Conservation (phyloP, 495 filamentous ascomycete genomes). For the Penicillium herquei region DNA sequence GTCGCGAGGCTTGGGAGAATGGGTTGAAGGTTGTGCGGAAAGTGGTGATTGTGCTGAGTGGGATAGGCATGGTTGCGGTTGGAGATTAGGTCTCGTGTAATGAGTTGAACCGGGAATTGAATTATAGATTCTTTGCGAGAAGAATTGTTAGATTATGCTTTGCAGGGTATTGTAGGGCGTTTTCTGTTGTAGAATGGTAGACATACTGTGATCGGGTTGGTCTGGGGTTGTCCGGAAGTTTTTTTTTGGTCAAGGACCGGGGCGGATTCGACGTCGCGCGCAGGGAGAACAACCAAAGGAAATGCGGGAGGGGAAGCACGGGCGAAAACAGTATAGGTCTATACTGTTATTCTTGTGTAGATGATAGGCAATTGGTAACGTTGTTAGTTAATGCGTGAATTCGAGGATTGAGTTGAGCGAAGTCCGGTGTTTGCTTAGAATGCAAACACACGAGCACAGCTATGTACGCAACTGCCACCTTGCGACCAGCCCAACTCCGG, state of each 20-base stretch:
- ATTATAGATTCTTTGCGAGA: background rate
- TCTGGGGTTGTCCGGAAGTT: slow-evolving; percentile 16
- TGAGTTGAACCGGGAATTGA: background rate
- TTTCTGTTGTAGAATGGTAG: background rate
- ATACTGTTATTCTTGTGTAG: background rate
- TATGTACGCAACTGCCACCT: slow-evolving; percentile 16
- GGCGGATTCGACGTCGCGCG: background rate
- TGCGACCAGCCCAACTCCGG: background rate
- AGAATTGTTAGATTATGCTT: background rate
- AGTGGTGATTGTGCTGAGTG: slow-evolving; percentile 62
- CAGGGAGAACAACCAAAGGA: background rate
- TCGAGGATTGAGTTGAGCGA: slow-evolving; percentile 17
- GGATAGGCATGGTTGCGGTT: slow-evolving; percentile 71
- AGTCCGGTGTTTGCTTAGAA: slow-evolving; percentile 31
- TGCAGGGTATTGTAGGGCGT: background rate
- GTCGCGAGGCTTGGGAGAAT: slow-evolving; percentile 72
- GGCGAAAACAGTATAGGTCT: background rate
- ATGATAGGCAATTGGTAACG: background rate
- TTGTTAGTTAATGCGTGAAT: background rate
- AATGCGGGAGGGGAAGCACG: background rate
- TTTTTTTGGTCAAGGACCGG: slow-evolving; percentile 13
- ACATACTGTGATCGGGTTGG: slow-evolving; percentile 17
- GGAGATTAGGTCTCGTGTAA: background rate
- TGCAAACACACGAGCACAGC: slow-evolving; percentile 33
- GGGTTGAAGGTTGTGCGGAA: slow-evolving; percentile 88